Evolutionary conservation across 345 rosid species (phyloP).

Genomic region (Streptanthus diversifolius): DNA sequence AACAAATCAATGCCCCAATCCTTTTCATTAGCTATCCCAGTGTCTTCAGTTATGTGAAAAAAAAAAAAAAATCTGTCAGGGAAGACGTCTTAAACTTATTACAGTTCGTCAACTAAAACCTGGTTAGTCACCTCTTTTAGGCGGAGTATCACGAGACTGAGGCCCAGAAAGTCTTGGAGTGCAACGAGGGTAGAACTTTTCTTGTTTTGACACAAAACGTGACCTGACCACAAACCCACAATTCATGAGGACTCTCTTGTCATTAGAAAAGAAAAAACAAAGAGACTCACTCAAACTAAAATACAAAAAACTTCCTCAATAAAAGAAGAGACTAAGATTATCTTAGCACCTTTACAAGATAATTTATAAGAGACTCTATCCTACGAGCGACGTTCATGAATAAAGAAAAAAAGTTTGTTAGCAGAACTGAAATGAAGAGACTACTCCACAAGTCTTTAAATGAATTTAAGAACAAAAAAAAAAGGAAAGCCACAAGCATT

Average conservation of each 20-base stretch:
- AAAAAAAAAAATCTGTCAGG: background rate
- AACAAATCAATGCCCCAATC: constrained; percentile 92
- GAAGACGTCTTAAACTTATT: background rate
- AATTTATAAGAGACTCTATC: too few relatives aligned
- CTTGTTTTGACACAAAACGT: constrained; percentile 63
- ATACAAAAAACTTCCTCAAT: background rate
- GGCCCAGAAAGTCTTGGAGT: constrained; percentile 83
- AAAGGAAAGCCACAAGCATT: too few relatives aligned
- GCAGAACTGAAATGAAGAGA: background rate
- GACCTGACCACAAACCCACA: constrained; percentile 42
- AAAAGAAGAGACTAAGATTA: background rate
- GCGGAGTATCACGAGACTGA: constrained; percentile 86
- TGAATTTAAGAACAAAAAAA: too few relatives aligned
- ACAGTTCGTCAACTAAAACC: constrained; percentile 4
- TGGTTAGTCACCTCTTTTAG: constrained; percentile 67
- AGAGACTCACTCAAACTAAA: background rate
- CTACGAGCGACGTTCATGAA: background rate
- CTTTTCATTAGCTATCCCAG: constrained; percentile 97
- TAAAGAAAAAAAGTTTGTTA: background rate
- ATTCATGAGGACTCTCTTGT: background rate
- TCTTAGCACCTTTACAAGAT: too few relatives aligned
- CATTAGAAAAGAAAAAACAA: background rate
- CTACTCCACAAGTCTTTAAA: too few relatives aligned
- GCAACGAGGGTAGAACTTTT: constrained; percentile 74
- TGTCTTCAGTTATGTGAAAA: constrained; percentile 49